Evolutionary conservation across 73 alveolate genomes (phyloP).

Genomic region (Stentor coeruleus): DNA sequence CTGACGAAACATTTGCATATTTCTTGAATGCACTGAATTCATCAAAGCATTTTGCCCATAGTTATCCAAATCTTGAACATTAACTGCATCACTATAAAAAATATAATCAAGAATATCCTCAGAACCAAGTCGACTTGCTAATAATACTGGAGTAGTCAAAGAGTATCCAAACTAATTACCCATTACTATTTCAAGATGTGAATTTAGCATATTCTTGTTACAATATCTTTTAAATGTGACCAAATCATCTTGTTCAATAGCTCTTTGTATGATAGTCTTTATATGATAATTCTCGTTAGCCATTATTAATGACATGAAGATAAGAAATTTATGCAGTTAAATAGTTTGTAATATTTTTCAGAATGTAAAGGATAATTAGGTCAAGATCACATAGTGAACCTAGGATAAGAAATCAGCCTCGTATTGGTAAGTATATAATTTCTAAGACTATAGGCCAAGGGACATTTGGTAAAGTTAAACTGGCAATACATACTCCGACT

Average conservation of each 20-base stretch:
- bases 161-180: background rate
- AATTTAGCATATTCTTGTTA: background rate
- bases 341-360: too few species aligned
- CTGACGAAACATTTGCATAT: background rate
- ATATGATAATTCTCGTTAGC: background rate
- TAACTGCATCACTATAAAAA: background rate
- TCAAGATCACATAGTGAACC: background rate
- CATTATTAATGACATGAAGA: background rate
- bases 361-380: background rate
- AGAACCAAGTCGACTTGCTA: background rate
- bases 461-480: constrained; percentile 19
- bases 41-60: constrained; percentile 21
- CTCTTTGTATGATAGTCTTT: background rate
- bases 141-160: background rate
- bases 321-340: too few species aligned
- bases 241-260: background rate
- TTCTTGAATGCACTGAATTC: constrained; percentile 1
- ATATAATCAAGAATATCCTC: background rate
- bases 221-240: background rate
- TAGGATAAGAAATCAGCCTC: background rate
- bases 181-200: background rate
- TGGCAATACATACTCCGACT: background rate
- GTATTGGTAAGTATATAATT: background rate
- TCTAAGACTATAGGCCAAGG: constrained; percentile 15
- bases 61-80: background rate